Base-by-base conservation (phyloP, 2,329 filamentous ascomycete genomes). In the Hirsutella thompsonii region DNA sequence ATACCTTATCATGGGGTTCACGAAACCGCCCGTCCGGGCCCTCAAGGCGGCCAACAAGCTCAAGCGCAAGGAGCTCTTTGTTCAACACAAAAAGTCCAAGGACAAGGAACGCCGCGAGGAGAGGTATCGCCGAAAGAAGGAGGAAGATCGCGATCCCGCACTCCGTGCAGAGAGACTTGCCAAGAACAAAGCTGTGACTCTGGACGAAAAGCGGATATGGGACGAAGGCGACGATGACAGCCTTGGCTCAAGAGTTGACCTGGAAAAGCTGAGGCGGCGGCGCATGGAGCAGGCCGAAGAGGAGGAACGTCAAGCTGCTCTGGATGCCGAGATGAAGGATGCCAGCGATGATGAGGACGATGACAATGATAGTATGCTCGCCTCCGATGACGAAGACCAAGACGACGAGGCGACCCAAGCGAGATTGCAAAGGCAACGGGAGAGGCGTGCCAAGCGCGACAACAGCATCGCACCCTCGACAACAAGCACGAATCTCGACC, bases 141-240 rank as follows among this genome's bases (percentile, higher is more conserved):
- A 89, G 55, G 92, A 98, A 62, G 76, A 81, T 48, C 84, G 82
- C 59, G 78, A 95, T 54, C 89, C 90, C 2, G 73, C 77, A 44
- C 63, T 94, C 44, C 78, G 79, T 50, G 77, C 76, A 46, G 75
- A 82, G 49, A 76, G 92, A 52, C 68, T 90, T 45, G 79, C 78
- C 45, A 77, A 74, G 49, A 94, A 94, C 64, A 73, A 88, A 35
- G 83, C 92, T 0, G 61, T 76, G 41, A 94, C 87, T 0, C 72
- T 94, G 43, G 89, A 95, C 52, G 76, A 79, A 52, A 94, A 94
- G 68, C 78, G 92, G 58, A 79, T 86, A 26, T 96, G 87, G 86
- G 89, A 95, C 53, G 80, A 89, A 40, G 74, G 76, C 38, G 79
- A 79, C 37, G 72, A 73, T 42, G 75, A 81, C 49, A 70, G 64